Evolutionary conservation across 2,329 filamentous ascomycete genomes (phyloP).

Genomic region (Dactylella cylindrospora): DNA sequence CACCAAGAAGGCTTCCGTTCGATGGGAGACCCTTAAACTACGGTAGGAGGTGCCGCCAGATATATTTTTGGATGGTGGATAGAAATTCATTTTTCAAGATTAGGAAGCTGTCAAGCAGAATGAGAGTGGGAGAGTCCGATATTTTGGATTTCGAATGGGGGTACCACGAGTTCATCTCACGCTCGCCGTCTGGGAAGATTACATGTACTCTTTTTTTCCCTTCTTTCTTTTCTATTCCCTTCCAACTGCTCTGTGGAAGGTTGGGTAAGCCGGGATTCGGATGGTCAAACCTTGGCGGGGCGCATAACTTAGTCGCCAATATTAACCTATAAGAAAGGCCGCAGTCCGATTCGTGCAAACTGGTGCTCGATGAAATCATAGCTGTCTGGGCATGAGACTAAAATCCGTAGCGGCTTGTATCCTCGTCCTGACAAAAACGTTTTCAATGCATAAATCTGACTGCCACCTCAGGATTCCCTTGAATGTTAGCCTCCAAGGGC

Average conservation of each 20-base stretch:
- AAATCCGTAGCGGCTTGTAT: constrained; percentile 1
- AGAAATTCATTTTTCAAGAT: constrained; percentile 22
- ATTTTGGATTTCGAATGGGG: too few species aligned
- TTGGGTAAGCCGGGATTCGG: constrained; percentile 38
- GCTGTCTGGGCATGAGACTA: constrained; percentile 36
- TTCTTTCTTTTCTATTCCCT: too few species aligned
- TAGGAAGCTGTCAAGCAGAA: constrained; percentile 23
- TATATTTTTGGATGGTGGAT: constrained; percentile 6
- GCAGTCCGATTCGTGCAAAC: constrained; percentile 43
- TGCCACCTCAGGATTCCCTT: constrained; percentile 2
- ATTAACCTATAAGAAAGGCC: constrained; percentile 27
- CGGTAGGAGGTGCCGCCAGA: background rate
- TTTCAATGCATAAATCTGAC: constrained; percentile 16
- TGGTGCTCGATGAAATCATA: constrained; percentile 41
- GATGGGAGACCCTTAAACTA: constrained; percentile 11
- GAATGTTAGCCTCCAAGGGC: too few species aligned
- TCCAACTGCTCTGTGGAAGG: background rate
- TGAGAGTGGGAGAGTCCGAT: too few species aligned
- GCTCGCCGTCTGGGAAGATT: too few species aligned
- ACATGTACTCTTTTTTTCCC: too few species aligned
- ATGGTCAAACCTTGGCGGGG: constrained; percentile 42
- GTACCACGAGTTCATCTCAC: too few species aligned
- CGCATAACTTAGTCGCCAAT: constrained; percentile 29
- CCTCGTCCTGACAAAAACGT: constrained; percentile 11
- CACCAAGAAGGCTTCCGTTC: background rate